Conservation (phyloP, 164 flowering plant genomes). For the Vitis vinifera region ASM3070453v1 NC_081819.1:19738501-19739000, state of each 20-base stretch:
- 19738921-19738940: slow-evolving; percentile 90
- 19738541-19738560: neutral
- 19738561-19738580: neutral
- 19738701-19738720: slow-evolving; percentile 87
- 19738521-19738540: neutral
- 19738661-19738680: slow-evolving; percentile 92
- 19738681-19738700: slow-evolving; percentile 89
- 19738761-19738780: slow-evolving; percentile 66
- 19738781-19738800: slow-evolving; percentile 42
- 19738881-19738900: slow-evolving; percentile 25
- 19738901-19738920: slow-evolving; percentile 41
- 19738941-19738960: slow-evolving; percentile 8
- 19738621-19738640: slow-evolving; percentile 94
- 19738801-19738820: slow-evolving; percentile 59
- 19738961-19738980: neutral
- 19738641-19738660: slow-evolving; percentile 81
- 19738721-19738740: slow-evolving; percentile 97
- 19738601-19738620: slow-evolving; percentile 95
- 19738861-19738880: slow-evolving; percentile 17
- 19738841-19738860: slow-evolving; percentile 22
- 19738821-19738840: slow-evolving; percentile 24
- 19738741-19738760: slow-evolving; percentile 85
- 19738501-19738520: neutral
- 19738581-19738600: slow-evolving; percentile 24
- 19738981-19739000: neutral